Evolutionary conservation across 495 filamentous ascomycete species (phyloP).

Genomic region (Penicillium manginii): DNA sequence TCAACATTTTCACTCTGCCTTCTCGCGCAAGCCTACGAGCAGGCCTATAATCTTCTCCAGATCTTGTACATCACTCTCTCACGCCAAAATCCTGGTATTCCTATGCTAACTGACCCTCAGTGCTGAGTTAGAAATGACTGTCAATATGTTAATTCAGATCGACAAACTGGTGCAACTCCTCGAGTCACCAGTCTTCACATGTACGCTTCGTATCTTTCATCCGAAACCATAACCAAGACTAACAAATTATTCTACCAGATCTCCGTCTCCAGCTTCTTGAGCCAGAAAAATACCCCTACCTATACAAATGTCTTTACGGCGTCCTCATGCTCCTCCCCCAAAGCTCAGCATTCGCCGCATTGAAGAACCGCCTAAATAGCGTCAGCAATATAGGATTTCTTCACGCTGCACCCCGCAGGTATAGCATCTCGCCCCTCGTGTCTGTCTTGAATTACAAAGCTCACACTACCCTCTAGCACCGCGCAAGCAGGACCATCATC

Average conservation of each 20-base stretch:
- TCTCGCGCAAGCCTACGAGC: conserved; percentile 97
- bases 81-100: too few relatives aligned
- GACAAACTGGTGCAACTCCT: conserved; percentile 98
- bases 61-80: conserved; percentile 71
- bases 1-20: conserved; percentile 96
- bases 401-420: conserved; percentile 82
- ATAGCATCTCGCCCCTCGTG: conserved; percentile 44
- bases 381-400: conserved; percentile 96
- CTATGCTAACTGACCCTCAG: conserved; percentile 55
- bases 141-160: conserved; percentile 98
- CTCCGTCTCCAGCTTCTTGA: conserved; percentile 97
- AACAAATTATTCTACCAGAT: conserved; percentile 53
- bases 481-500: conserved; percentile 20
- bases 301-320: conserved; percentile 98
- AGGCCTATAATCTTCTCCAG: conserved; percentile 93
- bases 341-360: conserved; percentile 91
- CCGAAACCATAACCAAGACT: conserved; percentile 13
- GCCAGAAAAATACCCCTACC: conserved; percentile 90
- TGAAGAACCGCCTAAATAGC: conserved; percentile 96
- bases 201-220: conserved; percentile 47
- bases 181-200: conserved; percentile 97
- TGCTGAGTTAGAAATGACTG: conserved; percentile 97
- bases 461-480: conserved; percentile 19
- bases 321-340: conserved; percentile 97
- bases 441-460: neutral